phyloP scores from a whole-genome alignment of 139 green algal species.

The Auxenochlorella pyrenoidosa region DNA sequence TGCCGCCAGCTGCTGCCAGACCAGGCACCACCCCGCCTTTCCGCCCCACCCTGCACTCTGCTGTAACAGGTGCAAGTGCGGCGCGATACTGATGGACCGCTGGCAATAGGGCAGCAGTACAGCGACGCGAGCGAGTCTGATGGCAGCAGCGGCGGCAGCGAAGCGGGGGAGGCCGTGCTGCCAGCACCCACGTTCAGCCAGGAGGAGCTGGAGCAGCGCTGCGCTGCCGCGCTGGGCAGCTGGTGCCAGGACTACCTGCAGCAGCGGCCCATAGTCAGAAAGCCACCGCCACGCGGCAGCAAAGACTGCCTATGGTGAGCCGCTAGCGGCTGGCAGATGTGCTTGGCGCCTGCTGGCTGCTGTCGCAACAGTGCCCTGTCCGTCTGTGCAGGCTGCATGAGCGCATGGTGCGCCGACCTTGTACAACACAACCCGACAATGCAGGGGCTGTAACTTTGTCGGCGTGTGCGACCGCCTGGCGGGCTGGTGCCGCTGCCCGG shows the following conservation, averaged over 20 bases:
- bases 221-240: not conserved
- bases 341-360: no score
- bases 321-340: no score
- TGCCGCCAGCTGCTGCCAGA: no score
- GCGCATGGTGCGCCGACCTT: no score
- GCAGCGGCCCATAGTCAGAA: not conserved
- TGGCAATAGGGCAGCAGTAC: not conserved
- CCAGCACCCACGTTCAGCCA: not conserved
- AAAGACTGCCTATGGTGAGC: not conserved
- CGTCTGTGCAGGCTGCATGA: no score
- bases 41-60: no score
- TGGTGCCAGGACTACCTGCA: constrained; percentile 3
- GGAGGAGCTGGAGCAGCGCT: not conserved
- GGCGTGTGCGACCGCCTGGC: constrained; percentile 10
- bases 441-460: constrained; percentile 4
- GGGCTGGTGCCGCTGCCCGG: not conserved
- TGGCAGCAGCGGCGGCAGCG: not conserved
- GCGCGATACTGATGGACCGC: not conserved
- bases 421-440: no score
- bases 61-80: no score
- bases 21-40: not conserved
- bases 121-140: not conserved
- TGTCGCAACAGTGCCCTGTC: no score
- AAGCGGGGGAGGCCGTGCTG: not conserved
- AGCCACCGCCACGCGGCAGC: not conserved